Conservation (phyloP, 169 alveolate genomes). For the Eimeria praecox region DNA sequence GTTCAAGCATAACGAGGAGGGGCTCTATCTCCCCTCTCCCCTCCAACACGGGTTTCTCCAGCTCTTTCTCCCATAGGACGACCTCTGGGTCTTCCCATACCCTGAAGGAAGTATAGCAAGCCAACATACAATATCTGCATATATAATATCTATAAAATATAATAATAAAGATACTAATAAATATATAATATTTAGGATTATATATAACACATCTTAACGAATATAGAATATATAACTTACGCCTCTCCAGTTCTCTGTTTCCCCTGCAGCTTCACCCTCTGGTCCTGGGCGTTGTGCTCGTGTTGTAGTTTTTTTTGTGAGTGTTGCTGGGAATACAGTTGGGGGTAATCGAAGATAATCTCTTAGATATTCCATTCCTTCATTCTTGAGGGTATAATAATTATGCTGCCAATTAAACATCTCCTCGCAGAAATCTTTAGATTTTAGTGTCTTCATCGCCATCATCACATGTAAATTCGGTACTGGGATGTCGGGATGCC, state of each 20-base stretch:
- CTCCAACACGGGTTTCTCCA: slow-evolving; percentile 30
- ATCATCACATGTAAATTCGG: slow-evolving; percentile 94
- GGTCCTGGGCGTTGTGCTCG: slow-evolving; percentile 59
- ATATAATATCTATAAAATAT: no score
- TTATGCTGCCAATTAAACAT: slow-evolving; percentile 92
- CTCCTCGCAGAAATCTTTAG: slow-evolving; percentile 93
- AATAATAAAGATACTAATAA: background rate
- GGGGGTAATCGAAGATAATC: slow-evolving; percentile 95
- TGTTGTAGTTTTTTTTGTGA: slow-evolving; percentile 91
- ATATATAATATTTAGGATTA: background rate
- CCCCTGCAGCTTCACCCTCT: slow-evolving; percentile 54
- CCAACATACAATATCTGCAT: background rate
- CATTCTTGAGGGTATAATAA: slow-evolving; percentile 79
- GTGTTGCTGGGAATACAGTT: slow-evolving; percentile 96
- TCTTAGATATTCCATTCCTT: slow-evolving; percentile 93
- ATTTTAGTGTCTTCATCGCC: slow-evolving; percentile 92
- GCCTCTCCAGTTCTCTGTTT: slow-evolving; percentile 70
- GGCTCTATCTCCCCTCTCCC: slow-evolving; percentile 59
- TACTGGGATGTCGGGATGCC: slow-evolving; percentile 80
- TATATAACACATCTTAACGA: background rate
- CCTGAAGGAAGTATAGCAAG: background rate
- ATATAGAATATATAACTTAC: background rate
- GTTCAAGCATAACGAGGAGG: slow-evolving; percentile 53
- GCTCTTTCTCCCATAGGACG: slow-evolving; percentile 53
- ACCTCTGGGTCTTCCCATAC: slow-evolving; percentile 39